Percentiles rank a stretch among this genome's conserved stretches.
Conservation (phyloP, 2,329 filamentous ascomycete species). For the Penicillium palitans region DNA sequence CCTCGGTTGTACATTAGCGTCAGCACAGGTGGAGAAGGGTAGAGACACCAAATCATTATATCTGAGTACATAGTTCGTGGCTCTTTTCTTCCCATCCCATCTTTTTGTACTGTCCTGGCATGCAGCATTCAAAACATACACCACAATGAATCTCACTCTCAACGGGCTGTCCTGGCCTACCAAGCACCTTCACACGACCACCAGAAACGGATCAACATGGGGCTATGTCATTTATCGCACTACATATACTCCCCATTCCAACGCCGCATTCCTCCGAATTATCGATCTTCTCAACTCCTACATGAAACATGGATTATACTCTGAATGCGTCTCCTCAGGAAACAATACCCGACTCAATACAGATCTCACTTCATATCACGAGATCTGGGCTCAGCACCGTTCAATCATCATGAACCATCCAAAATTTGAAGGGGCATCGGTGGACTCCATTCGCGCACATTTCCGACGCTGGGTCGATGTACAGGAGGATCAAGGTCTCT, state of each 20-base stretch:
- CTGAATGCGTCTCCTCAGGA: background rate
- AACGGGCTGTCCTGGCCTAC: constrained; percentile 1
- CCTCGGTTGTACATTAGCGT: background rate
- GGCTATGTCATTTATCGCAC: constrained; percentile 10
- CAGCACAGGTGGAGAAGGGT: background rate
- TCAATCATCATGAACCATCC: background rate
- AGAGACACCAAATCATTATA: background rate
- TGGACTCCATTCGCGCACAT: background rate
- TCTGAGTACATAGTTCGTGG: background rate
- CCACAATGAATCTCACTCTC: background rate
- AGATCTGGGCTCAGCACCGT: background rate
- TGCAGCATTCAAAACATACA: background rate
- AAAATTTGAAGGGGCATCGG: background rate
- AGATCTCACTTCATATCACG: background rate
- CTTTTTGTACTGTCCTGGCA: background rate
- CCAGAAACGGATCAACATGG: background rate
- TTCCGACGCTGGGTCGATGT: background rate
- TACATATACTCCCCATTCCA: constrained; percentile 1
- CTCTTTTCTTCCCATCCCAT: background rate
- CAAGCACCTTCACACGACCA: background rate
- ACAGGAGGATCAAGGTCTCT: background rate
- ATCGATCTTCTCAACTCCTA: constrained; percentile 5
- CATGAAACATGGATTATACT: constrained; percentile 1
- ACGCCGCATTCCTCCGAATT: background rate
- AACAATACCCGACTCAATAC: background rate